Conservation (phyloP, 768 basidiomycete genomes). For the Suillus fuscotomentosus region DNA sequence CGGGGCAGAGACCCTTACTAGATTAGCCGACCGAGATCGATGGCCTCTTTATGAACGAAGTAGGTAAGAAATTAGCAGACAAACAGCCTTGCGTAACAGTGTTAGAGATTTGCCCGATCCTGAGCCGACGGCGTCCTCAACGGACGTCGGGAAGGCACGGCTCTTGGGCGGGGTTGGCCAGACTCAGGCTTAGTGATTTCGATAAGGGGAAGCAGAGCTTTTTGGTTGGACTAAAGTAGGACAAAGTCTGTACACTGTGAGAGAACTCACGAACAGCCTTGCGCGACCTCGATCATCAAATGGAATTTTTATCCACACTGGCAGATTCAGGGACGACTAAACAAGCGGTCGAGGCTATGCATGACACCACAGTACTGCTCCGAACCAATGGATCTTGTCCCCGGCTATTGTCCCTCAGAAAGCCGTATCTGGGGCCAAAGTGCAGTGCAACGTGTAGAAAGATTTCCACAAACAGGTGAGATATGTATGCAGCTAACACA, state of each 20-base stretch:
- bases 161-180: background rate
- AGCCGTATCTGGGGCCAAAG: background rate
- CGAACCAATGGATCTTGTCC: background rate
- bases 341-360: constrained; percentile 10
- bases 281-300: constrained; percentile 8
- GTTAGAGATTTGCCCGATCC: constrained; percentile 12
- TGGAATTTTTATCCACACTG: constrained; percentile 6
- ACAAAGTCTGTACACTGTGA: constrained; percentile 7
- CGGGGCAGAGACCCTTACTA: constrained; percentile 12
- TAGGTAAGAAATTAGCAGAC: constrained; percentile 10
- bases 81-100: constrained; percentile 2
- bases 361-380: constrained; percentile 1
- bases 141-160: constrained; percentile 6
- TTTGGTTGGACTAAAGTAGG: constrained; percentile 5
- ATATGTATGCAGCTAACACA: constrained; percentile 11
- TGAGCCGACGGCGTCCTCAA: constrained; percentile 2
- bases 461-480: constrained; percentile 6
- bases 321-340: constrained; percentile 4
- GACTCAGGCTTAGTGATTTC: constrained; percentile 1
- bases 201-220: constrained; percentile 3
- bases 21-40: constrained; percentile 18
- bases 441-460: constrained; percentile 3
- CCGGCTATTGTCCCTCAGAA: background rate
- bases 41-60: constrained; percentile 19
- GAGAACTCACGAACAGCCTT: constrained; percentile 4